Base-by-base conservation (phyloP, 1,284 basidiomycete genomes). In the Tremellales sp. region DNA sequence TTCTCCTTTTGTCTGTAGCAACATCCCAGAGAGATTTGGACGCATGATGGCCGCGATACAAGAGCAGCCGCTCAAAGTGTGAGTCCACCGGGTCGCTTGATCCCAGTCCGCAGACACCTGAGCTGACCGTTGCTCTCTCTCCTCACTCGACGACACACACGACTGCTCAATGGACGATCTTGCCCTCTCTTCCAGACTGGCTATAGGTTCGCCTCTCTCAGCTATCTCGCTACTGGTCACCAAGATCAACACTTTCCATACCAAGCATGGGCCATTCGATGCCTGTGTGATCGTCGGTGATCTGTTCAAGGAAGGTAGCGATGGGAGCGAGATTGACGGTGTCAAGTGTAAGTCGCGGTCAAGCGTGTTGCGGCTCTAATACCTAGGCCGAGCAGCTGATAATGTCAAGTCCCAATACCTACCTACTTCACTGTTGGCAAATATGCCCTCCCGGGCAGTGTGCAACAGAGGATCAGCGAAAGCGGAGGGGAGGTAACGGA, bases 191-290 rank as follows among this genome's bases (percentile, higher is more conserved):
- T 43, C 49, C 52, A 93, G 91, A 59, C 79, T 97, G 47, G 85
- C 89, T 6, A 84, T 96, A 37, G 94, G 93, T 2, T 84, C 92
- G 31, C 84, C 87, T 12, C 76, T 80, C n/a, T 90, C 90, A 12
- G 81, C 82, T 0, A 82, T 97, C 59, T 73, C 76, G 36, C 81
- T 84, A 13, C 76, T 96, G 15, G 84, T 89, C 60, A 69, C 81
- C 47, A 97, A 96, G 77, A 81, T 96, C 57, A 83, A 82, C 46
- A 78, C 83, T 19, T 93, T 97, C 63, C 84, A 98, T 75, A 78
- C 82, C 50, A 97, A 97, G 72, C 88, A 97, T 74, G 93, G 93
- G 48, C 90, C 89, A 61, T 98, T 98, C 67, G 85, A 91, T 62
- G 81, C 91, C 31, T 83, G 87, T 17, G 79, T 98, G 40, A 86